Conservation (phyloP, 192 early-diverging fungal species). For the Coemansia sp. region DNA sequence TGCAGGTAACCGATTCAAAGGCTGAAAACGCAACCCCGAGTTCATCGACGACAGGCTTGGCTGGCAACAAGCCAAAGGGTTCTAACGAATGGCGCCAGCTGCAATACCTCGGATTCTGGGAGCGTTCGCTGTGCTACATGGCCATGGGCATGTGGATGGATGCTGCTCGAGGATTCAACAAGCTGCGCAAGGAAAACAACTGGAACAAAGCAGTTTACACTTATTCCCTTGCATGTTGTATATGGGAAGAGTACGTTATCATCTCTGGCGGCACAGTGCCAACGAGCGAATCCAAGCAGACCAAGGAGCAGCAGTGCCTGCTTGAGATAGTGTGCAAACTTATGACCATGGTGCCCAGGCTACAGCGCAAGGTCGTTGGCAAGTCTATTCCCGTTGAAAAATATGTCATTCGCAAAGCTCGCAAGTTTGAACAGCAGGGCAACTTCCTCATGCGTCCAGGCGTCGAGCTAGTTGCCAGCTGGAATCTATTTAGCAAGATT, state of each 20-base stretch:
- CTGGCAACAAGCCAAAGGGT: not conserved
- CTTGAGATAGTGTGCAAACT: slow-evolving; percentile 56
- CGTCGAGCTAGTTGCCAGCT: slow-evolving; percentile 73
- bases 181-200: slow-evolving; percentile 72
- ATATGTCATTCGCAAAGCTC: slow-evolving; percentile 80
- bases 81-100: slow-evolving; percentile 67
- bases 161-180: slow-evolving; percentile 62
- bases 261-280: slow-evolving; percentile 15
- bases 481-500: slow-evolving; percentile 74
- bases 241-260: slow-evolving; percentile 56
- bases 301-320: slow-evolving; percentile 27
- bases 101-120: slow-evolving; percentile 82
- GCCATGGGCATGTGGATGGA: slow-evolving; percentile 61
- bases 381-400: slow-evolving; percentile 86
- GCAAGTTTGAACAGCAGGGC: slow-evolving; percentile 70
- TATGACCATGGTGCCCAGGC: slow-evolving; percentile 67
- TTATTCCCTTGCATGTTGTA: slow-evolving; percentile 66
- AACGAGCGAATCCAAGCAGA: not conserved
- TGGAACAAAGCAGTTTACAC: slow-evolving; percentile 85
- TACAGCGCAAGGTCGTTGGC: slow-evolving; percentile 79
- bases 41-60: too few species aligned
- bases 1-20: slow-evolving; percentile 31
- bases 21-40: too few species aligned
- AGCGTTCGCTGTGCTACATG: slow-evolving; percentile 67
- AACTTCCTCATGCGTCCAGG: slow-evolving; percentile 70